phyloP scores from a whole-genome alignment of 1,284 basidiomycete species.

The Mixia osmundae region DNA sequence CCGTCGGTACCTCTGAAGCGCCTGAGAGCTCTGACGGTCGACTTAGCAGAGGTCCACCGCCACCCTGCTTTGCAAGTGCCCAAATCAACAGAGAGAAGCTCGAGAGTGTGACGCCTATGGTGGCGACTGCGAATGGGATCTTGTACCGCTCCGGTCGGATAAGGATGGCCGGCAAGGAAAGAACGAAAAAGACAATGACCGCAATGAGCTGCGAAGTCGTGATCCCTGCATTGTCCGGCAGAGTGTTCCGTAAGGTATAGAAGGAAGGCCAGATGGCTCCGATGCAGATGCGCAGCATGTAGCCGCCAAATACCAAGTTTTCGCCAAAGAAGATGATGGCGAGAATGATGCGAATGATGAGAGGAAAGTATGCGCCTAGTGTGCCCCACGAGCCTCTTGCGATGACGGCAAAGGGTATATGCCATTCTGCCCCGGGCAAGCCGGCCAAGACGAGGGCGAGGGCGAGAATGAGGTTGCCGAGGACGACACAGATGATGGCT shows the following conservation, averaged over 20 bases:
- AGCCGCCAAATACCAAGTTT: slow-evolving; percentile 12
- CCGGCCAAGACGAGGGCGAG: no score
- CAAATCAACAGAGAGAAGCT: slow-evolving; percentile 17
- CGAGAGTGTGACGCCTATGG: slow-evolving; percentile 13
- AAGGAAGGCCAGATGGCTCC: slow-evolving; percentile 15
- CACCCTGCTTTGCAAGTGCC: slow-evolving; percentile 13
- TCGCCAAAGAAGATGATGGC: slow-evolving; percentile 12
- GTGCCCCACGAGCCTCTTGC: slow-evolving; percentile 16
- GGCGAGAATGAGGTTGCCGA: no score
- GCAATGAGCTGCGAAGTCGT: slow-evolving; percentile 15
- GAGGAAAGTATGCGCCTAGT: slow-evolving; percentile 16
- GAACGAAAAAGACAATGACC: slow-evolving; percentile 15
- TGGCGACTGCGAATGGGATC: slow-evolving; percentile 16
- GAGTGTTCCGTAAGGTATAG: slow-evolving; percentile 12
- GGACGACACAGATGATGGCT: no score
- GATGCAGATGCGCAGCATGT: slow-evolving; percentile 13
- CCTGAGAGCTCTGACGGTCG: no score
- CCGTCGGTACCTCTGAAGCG: slow-evolving; percentile 11
- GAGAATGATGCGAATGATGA: slow-evolving; percentile 15
- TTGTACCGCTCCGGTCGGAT: slow-evolving; percentile 18
- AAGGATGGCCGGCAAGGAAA: slow-evolving; percentile 15
- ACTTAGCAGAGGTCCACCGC: slow-evolving; percentile 16
- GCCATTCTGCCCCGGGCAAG: no score
- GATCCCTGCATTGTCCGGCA: slow-evolving; percentile 10
- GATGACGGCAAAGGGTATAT: slow-evolving; percentile 16